Evolutionary conservation across 106 monocot species (phyloP).

Genomic region (Xerophyta viscosa): DNA sequence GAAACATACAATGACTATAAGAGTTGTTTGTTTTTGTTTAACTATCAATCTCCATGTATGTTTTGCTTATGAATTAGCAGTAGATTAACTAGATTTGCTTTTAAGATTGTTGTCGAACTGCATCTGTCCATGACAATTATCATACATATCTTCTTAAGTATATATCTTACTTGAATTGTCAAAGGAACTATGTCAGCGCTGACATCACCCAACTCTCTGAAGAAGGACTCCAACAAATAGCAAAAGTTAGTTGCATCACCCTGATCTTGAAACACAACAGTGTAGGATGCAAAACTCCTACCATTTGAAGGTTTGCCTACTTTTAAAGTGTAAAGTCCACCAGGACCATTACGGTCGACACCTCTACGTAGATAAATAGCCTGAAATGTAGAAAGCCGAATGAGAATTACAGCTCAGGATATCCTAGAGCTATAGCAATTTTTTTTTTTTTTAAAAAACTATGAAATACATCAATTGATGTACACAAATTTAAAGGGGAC

Average conservation of each 20-base stretch:
- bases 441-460: no score
- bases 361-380: conserved; percentile 53
- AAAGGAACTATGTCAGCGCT: conserved; percentile 62
- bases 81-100: no score
- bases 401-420: background rate
- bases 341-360: conserved; percentile 9
- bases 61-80: no score
- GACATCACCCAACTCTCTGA: conserved; percentile 54
- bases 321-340: conserved; percentile 63
- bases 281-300: conserved; percentile 27
- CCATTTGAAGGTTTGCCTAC: conserved; percentile 24
- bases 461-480: no score
- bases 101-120: no score
- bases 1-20: no score
- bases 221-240: conserved; percentile 64
- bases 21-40: no score
- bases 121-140: no score
- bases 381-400: conserved; percentile 14
- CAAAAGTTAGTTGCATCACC: conserved; percentile 72
- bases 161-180: conserved; percentile 42
- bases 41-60: no score
- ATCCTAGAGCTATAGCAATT: no score
- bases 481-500: no score
- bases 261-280: conserved; percentile 63
- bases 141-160: no score